Evolutionary conservation across 1,284 basidiomycete genomes (phyloP).

Genomic region (Malassezia caprae): DNA sequence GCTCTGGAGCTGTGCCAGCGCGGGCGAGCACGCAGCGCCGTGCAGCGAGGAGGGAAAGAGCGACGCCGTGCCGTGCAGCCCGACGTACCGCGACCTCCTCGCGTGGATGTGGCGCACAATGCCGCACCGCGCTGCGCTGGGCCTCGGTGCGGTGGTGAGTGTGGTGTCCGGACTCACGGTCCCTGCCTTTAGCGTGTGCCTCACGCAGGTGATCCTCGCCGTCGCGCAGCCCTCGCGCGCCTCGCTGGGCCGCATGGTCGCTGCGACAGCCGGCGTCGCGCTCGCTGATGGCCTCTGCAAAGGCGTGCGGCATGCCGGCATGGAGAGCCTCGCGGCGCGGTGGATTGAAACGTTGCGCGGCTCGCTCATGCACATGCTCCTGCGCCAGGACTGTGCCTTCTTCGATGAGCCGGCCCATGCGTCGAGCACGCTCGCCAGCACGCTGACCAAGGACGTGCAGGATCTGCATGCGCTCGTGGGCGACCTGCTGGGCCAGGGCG

Average conservation of each 20-base stretch:
- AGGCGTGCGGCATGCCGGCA: constrained; percentile 53
- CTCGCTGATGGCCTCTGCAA: constrained; percentile 62
- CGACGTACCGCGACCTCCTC: constrained; percentile 3
- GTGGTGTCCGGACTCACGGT: constrained; percentile 69
- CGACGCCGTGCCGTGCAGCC: background rate
- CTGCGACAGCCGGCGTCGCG: constrained; percentile 62
- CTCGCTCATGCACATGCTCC: constrained; percentile 56
- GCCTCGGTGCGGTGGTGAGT: constrained; percentile 56
- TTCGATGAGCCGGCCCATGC: constrained; percentile 66
- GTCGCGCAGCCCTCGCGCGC: background rate
- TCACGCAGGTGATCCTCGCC: constrained; percentile 65
- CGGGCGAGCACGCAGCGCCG: background rate
- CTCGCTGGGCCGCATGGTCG: constrained; percentile 36
- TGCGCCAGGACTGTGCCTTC: constrained; percentile 79
- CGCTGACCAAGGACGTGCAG: constrained; percentile 78
- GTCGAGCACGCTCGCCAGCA: constrained; percentile 59
- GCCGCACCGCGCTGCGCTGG: constrained; percentile 62
- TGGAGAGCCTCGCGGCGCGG: constrained; percentile 60
- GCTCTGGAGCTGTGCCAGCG: background rate
- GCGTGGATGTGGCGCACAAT: constrained; percentile 60
- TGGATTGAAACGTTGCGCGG: constrained; percentile 68
- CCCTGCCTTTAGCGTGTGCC: constrained; percentile 79
- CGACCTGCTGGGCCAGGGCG: constrained; percentile 60
- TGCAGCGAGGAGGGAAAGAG: too few relatives aligned
- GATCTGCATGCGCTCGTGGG: constrained; percentile 73